phyloP scores from a whole-genome alignment of 352 stramenopile species.

The Blastocystis sp. region DNA sequence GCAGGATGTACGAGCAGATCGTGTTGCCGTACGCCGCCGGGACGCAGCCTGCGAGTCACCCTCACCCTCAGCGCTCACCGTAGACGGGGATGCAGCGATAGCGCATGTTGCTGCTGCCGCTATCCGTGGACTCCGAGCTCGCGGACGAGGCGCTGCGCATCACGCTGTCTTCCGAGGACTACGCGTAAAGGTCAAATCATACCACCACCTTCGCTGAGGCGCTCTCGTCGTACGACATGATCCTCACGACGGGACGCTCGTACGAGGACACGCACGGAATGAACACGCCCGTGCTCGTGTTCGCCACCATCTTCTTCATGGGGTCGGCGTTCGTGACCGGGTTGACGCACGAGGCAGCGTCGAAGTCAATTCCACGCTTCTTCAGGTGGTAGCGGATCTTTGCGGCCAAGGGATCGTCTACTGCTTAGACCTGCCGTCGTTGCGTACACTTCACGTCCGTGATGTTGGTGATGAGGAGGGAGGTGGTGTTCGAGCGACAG shows the following conservation, averaged over 20 bases:
- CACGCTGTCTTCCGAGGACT: conserved; percentile 76
- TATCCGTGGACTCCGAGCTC: background rate
- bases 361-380: conserved; percentile 81
- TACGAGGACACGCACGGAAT: conserved; percentile 85
- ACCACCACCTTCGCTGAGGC: conserved; percentile 7
- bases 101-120: conserved; percentile 87
- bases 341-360: conserved; percentile 76
- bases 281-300: conserved; percentile 5
- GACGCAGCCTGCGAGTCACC: conserved; percentile 75
- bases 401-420: conserved; percentile 90
- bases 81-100: conserved; percentile 93
- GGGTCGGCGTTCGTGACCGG: conserved; percentile 14
- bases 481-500: conserved; percentile 93
- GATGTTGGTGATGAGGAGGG: conserved; percentile 93
- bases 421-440: background rate
- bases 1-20: conserved; percentile 91
- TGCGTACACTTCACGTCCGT: conserved; percentile 81
- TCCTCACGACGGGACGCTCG: conserved; percentile 92
- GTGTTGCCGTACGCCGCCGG: conserved; percentile 96
- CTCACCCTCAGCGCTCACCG: conserved; percentile 78
- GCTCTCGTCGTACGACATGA: conserved; percentile 88
- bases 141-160: too few species aligned
- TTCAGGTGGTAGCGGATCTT: conserved; percentile 92
- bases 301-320: conserved; percentile 55
- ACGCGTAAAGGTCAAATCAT: conserved; percentile 81